Percentiles rank a stretch among this genome's conserved stretches.
phyloP scores from a whole-genome alignment of 129 eudicot genomes.

The Escallonia rubra region DNA sequence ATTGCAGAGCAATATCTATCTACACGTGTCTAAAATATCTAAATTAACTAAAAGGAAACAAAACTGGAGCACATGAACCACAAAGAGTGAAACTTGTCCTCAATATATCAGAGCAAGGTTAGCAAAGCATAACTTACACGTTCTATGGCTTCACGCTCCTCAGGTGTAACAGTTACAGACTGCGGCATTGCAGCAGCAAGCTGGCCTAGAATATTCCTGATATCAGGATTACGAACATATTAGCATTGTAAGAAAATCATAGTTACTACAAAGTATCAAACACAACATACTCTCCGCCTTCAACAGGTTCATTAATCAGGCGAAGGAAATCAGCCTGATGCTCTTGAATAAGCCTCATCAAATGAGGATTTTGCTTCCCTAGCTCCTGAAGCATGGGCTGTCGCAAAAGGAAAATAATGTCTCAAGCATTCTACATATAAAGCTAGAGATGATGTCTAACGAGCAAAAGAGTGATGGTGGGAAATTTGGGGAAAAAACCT shows the following conservation, averaged over 20 bases:
- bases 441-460: too few species aligned
- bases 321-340: slow-evolving; percentile 92
- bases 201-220: slow-evolving; percentile 64
- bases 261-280: background rate
- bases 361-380: slow-evolving; percentile 86
- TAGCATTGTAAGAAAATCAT: background rate
- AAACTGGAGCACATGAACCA: too few species aligned
- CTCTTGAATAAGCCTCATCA: slow-evolving; percentile 82
- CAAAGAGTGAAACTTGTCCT: too few species aligned
- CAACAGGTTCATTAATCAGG: slow-evolving; percentile 79
- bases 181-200: slow-evolving; percentile 76
- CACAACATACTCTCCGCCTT: slow-evolving; percentile 70
- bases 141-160: slow-evolving; percentile 90
- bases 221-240: slow-evolving; percentile 1
- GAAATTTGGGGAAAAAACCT: slow-evolving; percentile 35
- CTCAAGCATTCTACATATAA: background rate
- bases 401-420: slow-evolving; percentile 8
- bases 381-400: slow-evolving; percentile 99
- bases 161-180: slow-evolving; percentile 72
- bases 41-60: too few species aligned
- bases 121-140: slow-evolving; percentile 46
- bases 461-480: background rate
- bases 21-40: too few species aligned
- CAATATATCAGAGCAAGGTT: too few species aligned
- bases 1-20: too few species aligned